Percentiles rank a stretch among this genome's conserved stretches.
phyloP scores from a whole-genome alignment of 179 eudicot genomes.

The Beta lomatogona region DNA sequence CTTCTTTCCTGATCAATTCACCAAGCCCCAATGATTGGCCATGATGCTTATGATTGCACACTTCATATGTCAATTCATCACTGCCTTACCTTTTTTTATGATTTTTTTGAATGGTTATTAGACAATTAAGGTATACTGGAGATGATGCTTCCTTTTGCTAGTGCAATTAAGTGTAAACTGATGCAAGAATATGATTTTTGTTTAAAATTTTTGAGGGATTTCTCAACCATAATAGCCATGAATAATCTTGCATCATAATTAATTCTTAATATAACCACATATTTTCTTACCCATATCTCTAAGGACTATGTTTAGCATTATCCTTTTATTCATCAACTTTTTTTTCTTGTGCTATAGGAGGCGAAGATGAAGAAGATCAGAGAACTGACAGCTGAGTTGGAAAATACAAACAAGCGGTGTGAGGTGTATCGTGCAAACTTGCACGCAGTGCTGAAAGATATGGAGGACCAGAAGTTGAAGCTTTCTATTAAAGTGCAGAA shows the following conservation, averaged over 20 bases:
- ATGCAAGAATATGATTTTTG: neutral
- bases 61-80: neutral
- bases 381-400: slow-evolving; percentile 66
- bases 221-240: too few relatives aligned
- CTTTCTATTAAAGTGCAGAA: slow-evolving; percentile 88
- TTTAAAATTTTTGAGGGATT: neutral
- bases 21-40: neutral
- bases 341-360: slow-evolving; percentile 42
- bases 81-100: neutral
- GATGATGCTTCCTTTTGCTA: neutral
- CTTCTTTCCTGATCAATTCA: neutral
- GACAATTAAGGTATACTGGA: neutral
- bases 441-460: slow-evolving; percentile 74
- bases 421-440: slow-evolving; percentile 82
- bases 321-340: neutral
- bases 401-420: slow-evolving; percentile 58
- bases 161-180: neutral
- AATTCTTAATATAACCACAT: too few relatives aligned
- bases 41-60: neutral
- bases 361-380: slow-evolving; percentile 71
- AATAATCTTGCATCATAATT: too few relatives aligned
- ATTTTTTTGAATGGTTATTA: neutral
- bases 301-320: too few relatives aligned
- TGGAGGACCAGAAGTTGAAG: slow-evolving; percentile 89
- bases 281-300: too few relatives aligned